A percentile compares a stretch with the other conserved stretches of the same genome.
phyloP scores from a whole-genome alignment of 2,329 filamentous ascomycete species.

The Cladosporium sp. region DNA sequence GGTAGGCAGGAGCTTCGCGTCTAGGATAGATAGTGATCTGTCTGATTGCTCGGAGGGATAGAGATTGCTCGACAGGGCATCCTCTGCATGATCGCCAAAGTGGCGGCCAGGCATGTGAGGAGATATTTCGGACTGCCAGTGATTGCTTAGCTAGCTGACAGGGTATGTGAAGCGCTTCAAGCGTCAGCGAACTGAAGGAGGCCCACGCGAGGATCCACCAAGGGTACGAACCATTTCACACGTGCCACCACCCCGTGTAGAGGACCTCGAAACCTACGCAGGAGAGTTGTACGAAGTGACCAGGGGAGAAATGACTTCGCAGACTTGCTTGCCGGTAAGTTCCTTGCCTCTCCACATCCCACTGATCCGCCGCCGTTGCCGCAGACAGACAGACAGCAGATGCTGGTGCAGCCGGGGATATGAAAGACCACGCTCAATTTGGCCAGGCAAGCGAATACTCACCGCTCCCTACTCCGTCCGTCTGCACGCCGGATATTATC shows the following conservation, averaged over 20 bases:
- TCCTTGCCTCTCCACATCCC: constrained; percentile 14
- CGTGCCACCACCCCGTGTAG: constrained; percentile 7
- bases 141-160: constrained; percentile 5
- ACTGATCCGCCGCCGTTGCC: constrained; percentile 8
- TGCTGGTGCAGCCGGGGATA: not conserved
- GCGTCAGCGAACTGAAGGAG: not conserved
- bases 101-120: not conserved
- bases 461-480: not conserved
- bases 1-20: constrained; percentile 12
- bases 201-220: constrained; percentile 2
- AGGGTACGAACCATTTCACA: constrained; percentile 9
- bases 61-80: constrained; percentile 18
- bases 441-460: constrained; percentile 7
- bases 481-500: not conserved
- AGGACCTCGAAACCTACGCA: not conserved
- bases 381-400: constrained; percentile 3
- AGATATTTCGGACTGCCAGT: constrained; percentile 15
- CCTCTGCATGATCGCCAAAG: constrained; percentile 13
- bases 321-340: not conserved
- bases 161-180: constrained; percentile 3
- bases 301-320: constrained; percentile 2
- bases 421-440: not conserved
- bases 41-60: constrained; percentile 22
- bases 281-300: not conserved
- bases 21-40: constrained; percentile 4